These are phyloP conservation scores for Tylopilus orsonianus DNA, from an alignment of 1,284 basidiomycete species.

Conservation along the genomic window DNA sequence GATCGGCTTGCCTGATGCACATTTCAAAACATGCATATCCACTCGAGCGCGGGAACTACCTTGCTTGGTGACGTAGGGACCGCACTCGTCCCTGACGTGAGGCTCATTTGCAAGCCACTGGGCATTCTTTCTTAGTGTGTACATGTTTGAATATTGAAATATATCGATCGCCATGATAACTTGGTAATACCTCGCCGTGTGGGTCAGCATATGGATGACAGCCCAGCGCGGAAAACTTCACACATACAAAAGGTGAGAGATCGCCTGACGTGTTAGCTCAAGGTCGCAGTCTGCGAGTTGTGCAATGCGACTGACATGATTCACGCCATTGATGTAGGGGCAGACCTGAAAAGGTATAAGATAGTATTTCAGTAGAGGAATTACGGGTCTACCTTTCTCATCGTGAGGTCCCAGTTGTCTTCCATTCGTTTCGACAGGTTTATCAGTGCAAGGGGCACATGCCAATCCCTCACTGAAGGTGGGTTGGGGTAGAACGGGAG, in stretches of 20 bases:
- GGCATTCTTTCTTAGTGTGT: constrained; percentile 82
- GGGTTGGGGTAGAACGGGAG: constrained; percentile 98
- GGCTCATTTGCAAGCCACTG: constrained; percentile 82
- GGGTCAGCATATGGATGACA: constrained; percentile 5
- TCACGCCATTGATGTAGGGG: constrained; percentile 84
- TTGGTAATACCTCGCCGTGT: constrained; percentile 77
- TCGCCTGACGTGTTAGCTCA: constrained; percentile 80
- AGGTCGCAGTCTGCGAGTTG: constrained; percentile 90
- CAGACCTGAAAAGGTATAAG: constrained; percentile 53
- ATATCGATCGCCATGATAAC: constrained; percentile 96
- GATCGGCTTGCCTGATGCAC: constrained; percentile 45
- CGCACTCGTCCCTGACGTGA: constrained; percentile 86
- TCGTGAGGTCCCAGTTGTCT: constrained; percentile 95
- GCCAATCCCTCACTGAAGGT: constrained; percentile 87
- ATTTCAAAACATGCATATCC: constrained; percentile 8
- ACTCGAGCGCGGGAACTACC: constrained; percentile 39
- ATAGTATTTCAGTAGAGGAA: not conserved
- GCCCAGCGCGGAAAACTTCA: not conserved
- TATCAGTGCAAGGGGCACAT: constrained; percentile 90
- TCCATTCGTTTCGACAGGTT: constrained; percentile 80
- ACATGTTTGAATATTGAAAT: constrained; percentile 98
- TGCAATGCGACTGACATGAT: constrained; percentile 90
- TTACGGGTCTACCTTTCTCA: constrained; percentile 65
- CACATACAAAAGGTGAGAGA: constrained; percentile 88
- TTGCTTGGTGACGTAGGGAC: constrained; percentile 81